Evolutionary conservation across 169 alveolate species (phyloP).

Genomic region (Perkinsus olseni): DNA sequence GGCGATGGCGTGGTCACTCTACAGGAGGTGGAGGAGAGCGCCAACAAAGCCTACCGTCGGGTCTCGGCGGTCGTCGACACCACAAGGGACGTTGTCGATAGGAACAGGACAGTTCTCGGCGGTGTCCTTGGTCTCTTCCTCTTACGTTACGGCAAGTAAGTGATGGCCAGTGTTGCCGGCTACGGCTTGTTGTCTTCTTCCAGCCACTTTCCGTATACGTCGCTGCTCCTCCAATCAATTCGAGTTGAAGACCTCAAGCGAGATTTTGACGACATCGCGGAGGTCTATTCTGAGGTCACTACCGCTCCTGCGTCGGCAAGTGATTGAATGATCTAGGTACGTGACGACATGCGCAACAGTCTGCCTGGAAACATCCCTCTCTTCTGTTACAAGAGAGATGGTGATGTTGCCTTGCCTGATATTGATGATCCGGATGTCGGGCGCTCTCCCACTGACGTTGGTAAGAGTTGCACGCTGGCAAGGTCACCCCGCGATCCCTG

Average conservation of each 20-base stretch:
- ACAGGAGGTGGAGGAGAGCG: neutral
- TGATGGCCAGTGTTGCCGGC: neutral
- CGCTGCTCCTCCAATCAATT: neutral
- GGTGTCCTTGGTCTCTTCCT: neutral
- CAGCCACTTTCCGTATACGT: neutral
- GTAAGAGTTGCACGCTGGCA: neutral
- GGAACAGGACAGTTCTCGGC: neutral
- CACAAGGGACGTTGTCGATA: neutral
- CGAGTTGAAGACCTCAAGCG: neutral
- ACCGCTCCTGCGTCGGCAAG: neutral
- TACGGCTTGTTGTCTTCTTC: neutral
- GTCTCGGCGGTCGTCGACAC: neutral
- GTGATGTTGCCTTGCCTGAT: neutral
- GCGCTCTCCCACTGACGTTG: neutral
- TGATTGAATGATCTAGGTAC: neutral
- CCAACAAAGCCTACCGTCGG: neutral
- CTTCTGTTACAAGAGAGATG: neutral
- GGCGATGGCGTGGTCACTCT: neutral
- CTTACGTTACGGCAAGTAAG: neutral
- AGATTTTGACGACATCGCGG: neutral
- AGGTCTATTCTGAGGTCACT: neutral
- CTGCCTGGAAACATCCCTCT: neutral
- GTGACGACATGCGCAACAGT: neutral
- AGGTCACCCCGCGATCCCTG: too few relatives aligned
- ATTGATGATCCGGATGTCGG: neutral